Conservation (phyloP, 2,329 filamentous ascomycete genomes). For the Colletotrichum paranaense region DNA sequence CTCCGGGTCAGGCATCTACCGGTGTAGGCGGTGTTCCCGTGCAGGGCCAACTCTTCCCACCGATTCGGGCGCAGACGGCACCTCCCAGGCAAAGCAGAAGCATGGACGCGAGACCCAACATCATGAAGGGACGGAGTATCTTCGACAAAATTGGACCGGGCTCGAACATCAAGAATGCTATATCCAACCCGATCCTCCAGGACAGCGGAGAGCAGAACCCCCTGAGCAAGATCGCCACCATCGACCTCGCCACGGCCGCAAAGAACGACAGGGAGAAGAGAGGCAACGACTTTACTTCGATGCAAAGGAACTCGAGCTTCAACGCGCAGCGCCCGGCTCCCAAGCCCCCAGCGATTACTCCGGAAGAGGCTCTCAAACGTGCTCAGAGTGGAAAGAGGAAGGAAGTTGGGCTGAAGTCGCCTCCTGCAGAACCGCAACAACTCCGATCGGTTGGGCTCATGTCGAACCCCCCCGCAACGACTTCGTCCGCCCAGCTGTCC, state of each 20-base stretch:
- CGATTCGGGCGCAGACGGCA: slow-evolving; percentile 46
- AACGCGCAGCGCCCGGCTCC: slow-evolving; percentile 50
- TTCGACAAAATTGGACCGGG: slow-evolving; percentile 41
- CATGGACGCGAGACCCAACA: slow-evolving; percentile 34
- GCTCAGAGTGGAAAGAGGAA: slow-evolving; percentile 52
- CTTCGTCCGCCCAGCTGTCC: slow-evolving; percentile 62
- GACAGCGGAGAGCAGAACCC: slow-evolving; percentile 50
- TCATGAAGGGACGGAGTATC: slow-evolving; percentile 42
- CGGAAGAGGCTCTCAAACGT: slow-evolving; percentile 48
- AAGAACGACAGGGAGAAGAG: slow-evolving; percentile 58
- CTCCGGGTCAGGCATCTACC: slow-evolving; percentile 46
- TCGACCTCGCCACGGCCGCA: slow-evolving; percentile 62
- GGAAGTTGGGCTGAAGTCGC: slow-evolving; percentile 41
- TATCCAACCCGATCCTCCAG: slow-evolving; percentile 62
- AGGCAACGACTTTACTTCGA: slow-evolving; percentile 41
- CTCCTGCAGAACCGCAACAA: slow-evolving; percentile 36
- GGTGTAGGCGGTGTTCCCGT: slow-evolving; percentile 53
- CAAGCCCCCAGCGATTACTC: slow-evolving; percentile 46
- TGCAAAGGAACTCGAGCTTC: slow-evolving; percentile 45
- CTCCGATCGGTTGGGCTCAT: slow-evolving; percentile 40
- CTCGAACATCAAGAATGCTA: slow-evolving; percentile 51
- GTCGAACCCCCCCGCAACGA: slow-evolving; percentile 50
- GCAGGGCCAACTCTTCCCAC: slow-evolving; percentile 55
- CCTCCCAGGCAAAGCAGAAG: slow-evolving; percentile 37
- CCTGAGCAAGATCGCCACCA: slow-evolving; percentile 57